Evolutionary conservation across 2,329 filamentous ascomycete species (phyloP).

Genomic region (Cadophora sp.): DNA sequence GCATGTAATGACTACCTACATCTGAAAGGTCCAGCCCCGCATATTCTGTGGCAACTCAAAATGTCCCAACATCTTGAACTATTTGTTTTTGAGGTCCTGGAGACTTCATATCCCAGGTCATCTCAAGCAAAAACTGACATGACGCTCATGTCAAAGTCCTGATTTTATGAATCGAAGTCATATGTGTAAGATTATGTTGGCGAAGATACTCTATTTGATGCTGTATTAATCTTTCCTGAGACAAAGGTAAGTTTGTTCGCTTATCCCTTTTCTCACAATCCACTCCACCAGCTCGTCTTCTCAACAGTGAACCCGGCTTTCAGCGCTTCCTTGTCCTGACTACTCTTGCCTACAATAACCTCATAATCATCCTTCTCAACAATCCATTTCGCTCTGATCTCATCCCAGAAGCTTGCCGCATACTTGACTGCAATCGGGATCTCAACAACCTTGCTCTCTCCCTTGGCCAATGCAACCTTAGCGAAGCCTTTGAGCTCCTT

Average conservation of each 20-base stretch:
- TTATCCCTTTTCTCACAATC: slow-evolving; percentile 51
- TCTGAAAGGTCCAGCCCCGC: too few species aligned
- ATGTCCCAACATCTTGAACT: too few species aligned
- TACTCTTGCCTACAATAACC: slow-evolving; percentile 66
- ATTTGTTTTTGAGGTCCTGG: too few species aligned
- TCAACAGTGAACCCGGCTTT: slow-evolving; percentile 60
- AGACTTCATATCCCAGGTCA: too few species aligned
- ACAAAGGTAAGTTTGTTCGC: background rate
- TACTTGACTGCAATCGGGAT: slow-evolving; percentile 68
- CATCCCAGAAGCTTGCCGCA: slow-evolving; percentile 73
- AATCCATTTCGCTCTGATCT: slow-evolving; percentile 69
- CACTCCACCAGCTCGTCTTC: slow-evolving; percentile 72
- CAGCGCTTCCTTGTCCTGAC: slow-evolving; percentile 55
- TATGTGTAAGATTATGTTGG: background rate
- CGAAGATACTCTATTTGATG: background rate
- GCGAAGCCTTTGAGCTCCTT: slow-evolving; percentile 71
- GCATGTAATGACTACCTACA: too few species aligned
- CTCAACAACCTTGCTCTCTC: slow-evolving; percentile 62
- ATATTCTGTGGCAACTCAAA: too few species aligned
- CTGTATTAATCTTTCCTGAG: background rate
- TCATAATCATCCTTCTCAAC: slow-evolving; percentile 70
- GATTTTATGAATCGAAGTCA: background rate
- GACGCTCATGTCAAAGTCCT: too few species aligned
- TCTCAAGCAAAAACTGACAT: too few species aligned
- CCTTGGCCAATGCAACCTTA: slow-evolving; percentile 68